Evolutionary conservation across 2,329 filamentous ascomycete species (phyloP).

Genomic region (Pseudogymnoascus sp.): DNA sequence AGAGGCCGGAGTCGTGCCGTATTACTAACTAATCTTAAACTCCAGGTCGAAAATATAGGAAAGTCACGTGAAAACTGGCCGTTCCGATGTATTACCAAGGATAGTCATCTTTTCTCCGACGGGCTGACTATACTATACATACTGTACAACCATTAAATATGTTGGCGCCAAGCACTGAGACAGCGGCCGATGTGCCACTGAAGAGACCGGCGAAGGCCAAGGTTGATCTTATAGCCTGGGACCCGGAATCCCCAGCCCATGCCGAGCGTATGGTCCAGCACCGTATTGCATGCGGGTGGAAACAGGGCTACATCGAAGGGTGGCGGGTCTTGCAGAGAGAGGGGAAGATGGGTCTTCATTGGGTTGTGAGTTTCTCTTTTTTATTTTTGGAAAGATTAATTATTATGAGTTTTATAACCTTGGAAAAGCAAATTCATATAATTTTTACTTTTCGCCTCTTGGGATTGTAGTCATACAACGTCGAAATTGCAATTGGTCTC

Average conservation of each 20-base stretch:
- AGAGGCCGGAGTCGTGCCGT: background rate
- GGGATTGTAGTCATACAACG: background rate
- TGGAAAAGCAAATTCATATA: background rate
- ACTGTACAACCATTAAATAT: background rate
- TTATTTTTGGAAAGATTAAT: background rate
- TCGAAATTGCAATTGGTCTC: background rate
- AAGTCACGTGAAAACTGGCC: background rate
- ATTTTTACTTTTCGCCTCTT: background rate
- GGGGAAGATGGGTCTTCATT: constrained; percentile 19
- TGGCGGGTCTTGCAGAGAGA: constrained; percentile 15
- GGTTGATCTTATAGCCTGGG: constrained; percentile 36
- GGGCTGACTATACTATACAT: background rate
- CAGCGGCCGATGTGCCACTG: background rate
- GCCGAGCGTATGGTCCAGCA: constrained; percentile 34
- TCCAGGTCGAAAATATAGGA: background rate
- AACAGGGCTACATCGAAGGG: constrained; percentile 28
- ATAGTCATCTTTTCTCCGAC: background rate
- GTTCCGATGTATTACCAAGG: background rate
- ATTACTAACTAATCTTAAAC: background rate
- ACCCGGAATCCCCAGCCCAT: constrained; percentile 33
- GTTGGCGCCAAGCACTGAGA: background rate
- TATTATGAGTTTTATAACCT: background rate
- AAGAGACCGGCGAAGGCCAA: constrained; percentile 12
- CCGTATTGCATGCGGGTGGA: constrained; percentile 39
- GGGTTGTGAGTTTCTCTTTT: constrained; percentile 16